These are phyloP conservation scores for Pachyrhizus erosus DNA, from an alignment of 306 rosid genomes.

Conservation along the genomic window DNA sequence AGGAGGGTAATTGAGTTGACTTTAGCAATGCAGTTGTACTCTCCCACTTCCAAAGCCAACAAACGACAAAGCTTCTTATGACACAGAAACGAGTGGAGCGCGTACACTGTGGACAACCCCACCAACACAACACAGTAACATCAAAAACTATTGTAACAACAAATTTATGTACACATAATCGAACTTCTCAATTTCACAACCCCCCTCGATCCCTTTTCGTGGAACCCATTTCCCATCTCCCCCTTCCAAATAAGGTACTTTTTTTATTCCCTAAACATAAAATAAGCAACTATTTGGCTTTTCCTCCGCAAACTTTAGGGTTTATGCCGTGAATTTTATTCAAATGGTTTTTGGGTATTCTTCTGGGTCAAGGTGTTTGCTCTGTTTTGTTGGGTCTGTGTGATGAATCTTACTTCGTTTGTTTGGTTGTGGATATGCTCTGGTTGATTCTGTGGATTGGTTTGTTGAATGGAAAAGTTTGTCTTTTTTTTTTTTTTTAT, in stretches of 20 bases:
- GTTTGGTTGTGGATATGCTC: not conserved
- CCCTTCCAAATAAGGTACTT: constrained; percentile 21
- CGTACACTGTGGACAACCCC: not conserved
- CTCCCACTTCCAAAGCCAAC: not conserved
- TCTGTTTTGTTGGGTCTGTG: constrained; percentile 1
- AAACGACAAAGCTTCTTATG: constrained; percentile 33
- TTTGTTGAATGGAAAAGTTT: constrained; percentile 3
- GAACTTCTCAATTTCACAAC: constrained; percentile 31
- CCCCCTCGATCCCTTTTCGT: constrained; percentile 4
- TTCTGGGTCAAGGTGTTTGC: constrained; percentile 3
- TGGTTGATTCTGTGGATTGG: not conserved
- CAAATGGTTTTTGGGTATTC: not conserved
- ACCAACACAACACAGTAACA: not conserved
- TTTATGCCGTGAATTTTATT: constrained; percentile 36
- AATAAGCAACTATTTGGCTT: not conserved
- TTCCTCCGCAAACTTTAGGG: constrained; percentile 41
- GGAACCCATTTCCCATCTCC: constrained; percentile 9
- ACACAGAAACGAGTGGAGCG: constrained; percentile 35
- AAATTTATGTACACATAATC: not conserved
- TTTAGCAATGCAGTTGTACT: not conserved
- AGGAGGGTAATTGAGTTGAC: constrained; percentile 17
- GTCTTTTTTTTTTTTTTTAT: constrained; percentile 17
- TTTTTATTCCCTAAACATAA: not conserved
- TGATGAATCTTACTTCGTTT: constrained; percentile 2
- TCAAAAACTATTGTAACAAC: not conserved